Evolutionary conservation across 768 basidiomycete species (phyloP), one percentile per base, ranked within the genome.

Genomic region (Chalciporus piperatus): DNA sequence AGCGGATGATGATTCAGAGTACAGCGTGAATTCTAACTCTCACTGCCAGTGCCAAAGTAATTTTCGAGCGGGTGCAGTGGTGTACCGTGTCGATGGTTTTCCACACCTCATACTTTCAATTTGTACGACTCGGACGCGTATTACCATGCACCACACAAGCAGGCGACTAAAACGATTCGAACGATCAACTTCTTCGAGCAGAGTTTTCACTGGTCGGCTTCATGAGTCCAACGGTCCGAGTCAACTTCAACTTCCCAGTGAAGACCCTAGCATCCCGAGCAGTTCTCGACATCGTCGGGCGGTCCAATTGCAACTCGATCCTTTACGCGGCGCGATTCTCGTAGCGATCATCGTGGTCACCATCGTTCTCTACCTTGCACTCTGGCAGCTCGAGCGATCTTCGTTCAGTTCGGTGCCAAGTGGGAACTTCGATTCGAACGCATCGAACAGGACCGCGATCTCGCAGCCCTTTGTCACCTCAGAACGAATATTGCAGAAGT

Each of bases 351-450:
- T 63, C 22, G 39, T 54, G 35, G 53, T 63, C 37, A 59, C 52
- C 19, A n/a, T 63, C 28, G 47, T 59, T 17, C 64, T 68, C 48
- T 68, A 63, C 41, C 25, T 61, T 28, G 28, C 56, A 5, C 46
- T 66, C 13, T 57, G 58, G 46, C 49, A 68, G 12, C 20, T 58
- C 19, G 59, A 57, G 9, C 45, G 47, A 44, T 45, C 52, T 16
- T 60, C 57, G 16, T 54, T 52, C 17, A 16, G 12, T 1, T 40
- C 52, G 0, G 28, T 42, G 30, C 33, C 53, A 4, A 45, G 44
- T 7, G 47, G 28, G 16, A 48, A 17, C 32, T 6, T n/a, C 32
- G 44, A 39, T 27, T 23, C 20, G 39, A 46, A 39, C 32, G 28
- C 22, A 4, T 2, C 17, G 44, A 42, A 17, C 17, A n/a, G 6